Evolutionary conservation across 192 early-diverging fungal species (phyloP).

Genomic region (Pilaira anomala): DNA sequence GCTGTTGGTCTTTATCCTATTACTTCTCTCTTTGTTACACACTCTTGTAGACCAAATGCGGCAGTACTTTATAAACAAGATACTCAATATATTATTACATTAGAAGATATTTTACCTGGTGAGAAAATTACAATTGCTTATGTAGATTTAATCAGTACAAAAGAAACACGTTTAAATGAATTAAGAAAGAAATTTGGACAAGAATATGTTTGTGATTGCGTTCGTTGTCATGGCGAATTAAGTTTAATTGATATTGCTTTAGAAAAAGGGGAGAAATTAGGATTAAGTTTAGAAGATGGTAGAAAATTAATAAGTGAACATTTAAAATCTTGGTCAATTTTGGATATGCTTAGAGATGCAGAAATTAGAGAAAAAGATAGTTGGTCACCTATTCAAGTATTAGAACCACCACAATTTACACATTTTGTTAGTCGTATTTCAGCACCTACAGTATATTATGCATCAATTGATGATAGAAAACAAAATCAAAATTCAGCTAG

Average conservation of each 20-base stretch:
- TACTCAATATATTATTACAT: slow-evolving; percentile 46
- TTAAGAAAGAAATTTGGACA: slow-evolving; percentile 16
- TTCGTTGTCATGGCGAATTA: slow-evolving; percentile 13
- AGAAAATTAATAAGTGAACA: background rate
- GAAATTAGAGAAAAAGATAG: background rate
- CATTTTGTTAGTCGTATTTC: slow-evolving; percentile 20
- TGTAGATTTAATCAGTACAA: slow-evolving; percentile 47
- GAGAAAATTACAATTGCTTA: slow-evolving; percentile 58
- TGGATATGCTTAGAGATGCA: slow-evolving; percentile 14
- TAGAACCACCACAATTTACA: slow-evolving; percentile 24
- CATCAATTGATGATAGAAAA: background rate
- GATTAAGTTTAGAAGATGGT: background rate
- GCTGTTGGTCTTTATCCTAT: slow-evolving; percentile 41
- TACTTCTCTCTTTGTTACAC: slow-evolving; percentile 56
- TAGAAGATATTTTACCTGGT: slow-evolving; percentile 50
- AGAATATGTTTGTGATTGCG: slow-evolving; percentile 23
- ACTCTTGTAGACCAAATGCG: slow-evolving; percentile 66
- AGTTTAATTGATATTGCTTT: slow-evolving; percentile 13
- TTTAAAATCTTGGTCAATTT: slow-evolving; percentile 1
- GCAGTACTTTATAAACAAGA: slow-evolving; percentile 52
- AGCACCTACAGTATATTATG: slow-evolving; percentile 11
- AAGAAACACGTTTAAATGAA: slow-evolving; percentile 11
- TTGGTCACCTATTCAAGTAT: background rate
- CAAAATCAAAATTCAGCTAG: background rate
- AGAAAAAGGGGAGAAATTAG: slow-evolving; percentile 1